Evolutionary conservation across 2,329 filamentous ascomycete genomes (phyloP), one percentile per base, ranked within the genome.

Genomic region (Tolypocladium endophyticum): DNA sequence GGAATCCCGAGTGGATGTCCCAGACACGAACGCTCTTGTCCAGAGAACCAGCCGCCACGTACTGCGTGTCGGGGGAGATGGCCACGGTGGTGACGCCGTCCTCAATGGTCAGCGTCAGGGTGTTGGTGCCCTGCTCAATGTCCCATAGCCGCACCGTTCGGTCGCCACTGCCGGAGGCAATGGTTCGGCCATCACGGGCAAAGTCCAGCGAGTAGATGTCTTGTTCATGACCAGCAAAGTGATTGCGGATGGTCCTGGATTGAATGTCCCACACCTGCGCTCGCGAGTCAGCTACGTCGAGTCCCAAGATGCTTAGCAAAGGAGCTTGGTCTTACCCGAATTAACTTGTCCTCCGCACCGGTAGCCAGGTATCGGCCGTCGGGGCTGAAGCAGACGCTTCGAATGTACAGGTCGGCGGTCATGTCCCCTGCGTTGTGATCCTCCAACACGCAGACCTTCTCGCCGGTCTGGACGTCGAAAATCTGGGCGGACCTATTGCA

Each of bases 401-500:
- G 82, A 68, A 99, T 99, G 74, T 97, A 99, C 38, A 99, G 80
- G 75, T 99, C 94, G 35, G 93, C 92, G 59, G 89, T 87, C 67
- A 92, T 87, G 65, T 95, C 91, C 12, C 69, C 66, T 54, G 92
- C 90, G 54, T 82, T 88, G 67, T 93, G 89, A 68, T 99, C 94
- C 73, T 96, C 91, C 39, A 97, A 80, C 61, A 94, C 88, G 65
- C 90, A 94, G 58, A 97, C 86, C 73, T 93, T 94, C 66, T 90
- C 85, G 59, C 94, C 94, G 20, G 85, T 89, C 68, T 85, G 82
- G 50, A 97, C 93, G 65, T 99, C 94, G 73, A 94, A 99, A 68
- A 99, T 99, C 75, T 97, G 93, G n/a, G 94, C 94, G n/a, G 92
- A 96, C 64, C 92, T 83, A 75, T 99, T 99, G 81, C 94, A 97